Evolutionary conservation across 1,139 yeast species (phyloP), one percentile per base, ranked within the genome.

Genomic region (Debaryomyces sp.): DNA sequence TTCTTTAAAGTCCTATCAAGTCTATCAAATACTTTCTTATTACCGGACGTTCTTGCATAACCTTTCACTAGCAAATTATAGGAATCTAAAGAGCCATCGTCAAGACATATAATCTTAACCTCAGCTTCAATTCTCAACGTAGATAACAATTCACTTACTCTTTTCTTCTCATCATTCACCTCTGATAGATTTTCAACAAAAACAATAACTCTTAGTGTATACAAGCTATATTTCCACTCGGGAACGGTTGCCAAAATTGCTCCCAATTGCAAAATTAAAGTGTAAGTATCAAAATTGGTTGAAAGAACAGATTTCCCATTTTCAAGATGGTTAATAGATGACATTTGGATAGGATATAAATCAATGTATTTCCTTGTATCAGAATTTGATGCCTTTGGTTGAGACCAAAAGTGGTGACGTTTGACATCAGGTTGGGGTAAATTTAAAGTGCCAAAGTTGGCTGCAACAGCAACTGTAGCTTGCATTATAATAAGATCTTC

Each of bases 331-430:
- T 87, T 81, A 45, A 85, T 83, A 0, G 96, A 94, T 5, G 96
- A 85, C 97, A 94, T 94, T 61, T 94, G 99, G 57, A 94, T 91
- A 0, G 99, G 99, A 64, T 94, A 94, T 41, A 94, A 70, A 63
- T 94, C 99, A 58, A 94, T 90, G 55, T 72, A 86, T 51, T 78
- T 77, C 41, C 67, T 66, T 1, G 67, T 63, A 3, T 54, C 50
- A 2, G 44, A 24, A 24, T 37, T 42, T 21, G 38, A 22, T 29
- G 34, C 38, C 30, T 41, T 46, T 27, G 51, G 50, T 18, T 49
- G 54, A 9, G 59, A 47, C 68, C 70, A 66, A 41, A 53, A 54
- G 15, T 48, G 51, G 27, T 52, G 52, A 4, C 54, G 53, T 24
- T 57, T 55, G 4, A 52, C 57, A 3, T 66, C 56, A 24, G 64